Evolutionary conservation across 441 rosid genomes (phyloP).

Genomic region (Melastoma candidum): DNA sequence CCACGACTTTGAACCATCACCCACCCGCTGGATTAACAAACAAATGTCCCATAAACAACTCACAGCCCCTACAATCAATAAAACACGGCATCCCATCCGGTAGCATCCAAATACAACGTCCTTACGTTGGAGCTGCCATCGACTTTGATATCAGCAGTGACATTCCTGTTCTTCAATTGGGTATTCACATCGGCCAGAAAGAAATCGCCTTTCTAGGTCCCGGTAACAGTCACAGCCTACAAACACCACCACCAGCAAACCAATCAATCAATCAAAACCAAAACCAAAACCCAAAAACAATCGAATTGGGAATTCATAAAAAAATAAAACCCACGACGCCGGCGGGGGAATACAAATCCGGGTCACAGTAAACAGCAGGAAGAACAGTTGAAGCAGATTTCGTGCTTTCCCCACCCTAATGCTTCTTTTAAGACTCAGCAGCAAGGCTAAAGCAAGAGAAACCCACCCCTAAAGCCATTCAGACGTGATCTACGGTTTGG

Average conservation of each 20-base stretch:
- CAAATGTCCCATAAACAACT: no score
- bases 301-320: background rate
- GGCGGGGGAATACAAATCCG: constrained; percentile 35
- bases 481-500: constrained; percentile 43
- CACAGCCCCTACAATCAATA: no score
- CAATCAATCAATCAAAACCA: background rate
- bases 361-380: no score
- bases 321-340: constrained; percentile 66
- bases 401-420: no score
- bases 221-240: constrained; percentile 52
- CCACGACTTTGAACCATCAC: no score
- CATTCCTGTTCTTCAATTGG: constrained; percentile 76
- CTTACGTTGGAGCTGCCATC: constrained; percentile 81
- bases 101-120: no score
- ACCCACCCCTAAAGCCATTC: no score
- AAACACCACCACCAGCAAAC: background rate
- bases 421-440: no score
- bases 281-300: constrained; percentile 1
- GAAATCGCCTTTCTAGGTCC: constrained; percentile 48
- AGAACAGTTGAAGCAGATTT: no score
- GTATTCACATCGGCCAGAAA: constrained; percentile 49
- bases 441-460: no score
- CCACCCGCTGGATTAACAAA: no score
- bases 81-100: no score
- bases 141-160: constrained; percentile 86